These are phyloP conservation scores for Pyrenochaeta sp. DNA, from an alignment of 2,329 filamentous ascomycete genomes.

Conservation along the genomic window DNA sequence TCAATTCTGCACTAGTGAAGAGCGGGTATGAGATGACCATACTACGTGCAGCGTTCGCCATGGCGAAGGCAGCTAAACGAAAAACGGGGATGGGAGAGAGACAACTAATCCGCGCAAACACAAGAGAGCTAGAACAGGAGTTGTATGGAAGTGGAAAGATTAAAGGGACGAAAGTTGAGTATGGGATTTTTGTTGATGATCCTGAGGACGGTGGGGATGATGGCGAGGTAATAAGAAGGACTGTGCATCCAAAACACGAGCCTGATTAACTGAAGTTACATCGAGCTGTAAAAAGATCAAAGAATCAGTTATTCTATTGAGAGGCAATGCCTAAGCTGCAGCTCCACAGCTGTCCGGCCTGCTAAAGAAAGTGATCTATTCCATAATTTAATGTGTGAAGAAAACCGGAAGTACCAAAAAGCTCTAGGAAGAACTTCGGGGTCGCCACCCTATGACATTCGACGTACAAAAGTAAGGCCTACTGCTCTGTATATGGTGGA, in stretches of 20 bases:
- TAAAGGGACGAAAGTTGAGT: conserved; percentile 23
- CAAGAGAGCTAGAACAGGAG: conserved; percentile 25
- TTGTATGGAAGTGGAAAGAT: conserved; percentile 22
- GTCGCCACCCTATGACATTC: no score
- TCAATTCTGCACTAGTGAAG: conserved; percentile 32
- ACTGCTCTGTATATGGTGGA: no score
- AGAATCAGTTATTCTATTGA: background rate
- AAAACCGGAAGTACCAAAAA: no score
- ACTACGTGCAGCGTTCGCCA: conserved; percentile 41
- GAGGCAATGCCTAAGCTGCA: background rate
- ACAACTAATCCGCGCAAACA: conserved; percentile 29
- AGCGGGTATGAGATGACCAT: conserved; percentile 42
- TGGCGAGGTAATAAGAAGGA: background rate
- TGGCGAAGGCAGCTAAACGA: conserved; percentile 33
- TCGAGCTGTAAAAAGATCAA: background rate
- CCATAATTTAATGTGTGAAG: no score
- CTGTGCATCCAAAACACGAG: background rate
- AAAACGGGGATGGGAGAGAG: conserved; percentile 28
- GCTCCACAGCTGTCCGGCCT: no score
- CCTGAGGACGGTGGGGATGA: conserved; percentile 5
- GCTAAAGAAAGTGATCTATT: no score
- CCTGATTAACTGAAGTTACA: background rate
- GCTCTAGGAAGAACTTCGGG: no score
- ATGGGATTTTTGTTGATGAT: conserved; percentile 17
- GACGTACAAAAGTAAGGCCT: no score